Percentiles rank a stretch among this genome's conserved stretches.
These are phyloP conservation scores for Pichia kudriavzevii DNA, from an alignment of 1,139 yeast species.

Conservation along the genomic window DNA sequence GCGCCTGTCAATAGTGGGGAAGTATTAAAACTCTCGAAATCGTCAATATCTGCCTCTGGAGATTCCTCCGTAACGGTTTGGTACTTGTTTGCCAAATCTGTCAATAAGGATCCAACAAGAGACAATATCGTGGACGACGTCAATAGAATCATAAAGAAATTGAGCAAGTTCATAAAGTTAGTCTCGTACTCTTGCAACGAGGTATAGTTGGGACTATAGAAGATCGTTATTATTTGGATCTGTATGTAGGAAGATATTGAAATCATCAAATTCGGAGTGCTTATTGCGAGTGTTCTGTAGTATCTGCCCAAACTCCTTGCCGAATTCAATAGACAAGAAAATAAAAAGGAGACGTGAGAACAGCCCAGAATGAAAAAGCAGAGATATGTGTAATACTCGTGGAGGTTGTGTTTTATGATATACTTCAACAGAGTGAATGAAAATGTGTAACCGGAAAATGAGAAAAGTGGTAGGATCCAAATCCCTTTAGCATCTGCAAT, in stretches of 20 bases:
- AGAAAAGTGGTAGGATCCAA: constrained; percentile 25
- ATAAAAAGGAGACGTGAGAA: constrained; percentile 25
- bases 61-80: constrained; percentile 20
- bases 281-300: constrained; percentile 26
- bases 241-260: constrained; percentile 27
- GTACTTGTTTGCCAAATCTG: constrained; percentile 20
- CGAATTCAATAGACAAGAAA: constrained; percentile 26
- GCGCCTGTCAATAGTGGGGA: constrained; percentile 28
- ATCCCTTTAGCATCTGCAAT: constrained; percentile 28
- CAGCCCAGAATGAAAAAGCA: constrained; percentile 27
- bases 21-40: constrained; percentile 25
- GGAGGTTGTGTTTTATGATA: constrained; percentile 11
- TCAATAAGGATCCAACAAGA: constrained; percentile 23
- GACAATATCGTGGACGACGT: constrained; percentile 17
- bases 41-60: constrained; percentile 11
- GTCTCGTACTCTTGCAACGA: constrained; percentile 9
- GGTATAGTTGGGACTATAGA: constrained; percentile 6
- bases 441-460: constrained; percentile 22
- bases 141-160: constrained; percentile 18
- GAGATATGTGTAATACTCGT: constrained; percentile 21
- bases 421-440: constrained; percentile 22
- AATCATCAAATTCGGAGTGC: constrained; percentile 28
- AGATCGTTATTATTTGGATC: constrained; percentile 17
- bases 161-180: constrained; percentile 19
- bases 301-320: constrained; percentile 27